A percentile compares a stretch with the other conserved stretches of the same genome.
phyloP scores from a whole-genome alignment of 176 grass and related monocot species.

The Leersia perrieri region DNA sequence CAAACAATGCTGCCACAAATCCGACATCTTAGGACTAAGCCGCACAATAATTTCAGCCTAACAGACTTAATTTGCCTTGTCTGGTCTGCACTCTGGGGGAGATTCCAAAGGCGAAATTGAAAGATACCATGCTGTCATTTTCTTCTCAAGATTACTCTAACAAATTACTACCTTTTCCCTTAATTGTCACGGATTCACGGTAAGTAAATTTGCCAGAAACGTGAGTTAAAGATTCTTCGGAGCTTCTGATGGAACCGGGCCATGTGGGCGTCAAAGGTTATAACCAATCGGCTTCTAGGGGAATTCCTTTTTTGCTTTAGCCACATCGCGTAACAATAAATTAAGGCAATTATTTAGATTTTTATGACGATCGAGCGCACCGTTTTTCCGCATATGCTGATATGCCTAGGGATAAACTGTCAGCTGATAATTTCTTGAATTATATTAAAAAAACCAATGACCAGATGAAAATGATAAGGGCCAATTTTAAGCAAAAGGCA shows the following conservation, averaged over 20 bases:
- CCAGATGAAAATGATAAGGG: not conserved
- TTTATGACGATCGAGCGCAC: not conserved
- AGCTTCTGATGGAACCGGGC: constrained; percentile 21
- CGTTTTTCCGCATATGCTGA: constrained; percentile 24
- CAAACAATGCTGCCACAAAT: too few relatives aligned
- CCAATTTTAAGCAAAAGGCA: not conserved
- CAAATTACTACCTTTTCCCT: not conserved
- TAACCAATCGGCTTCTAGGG: not conserved
- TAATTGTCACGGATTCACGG: not conserved
- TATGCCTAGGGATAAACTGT: constrained; percentile 31
- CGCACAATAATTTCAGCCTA: not conserved
- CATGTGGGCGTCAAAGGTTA: not conserved
- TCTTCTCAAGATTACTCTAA: not conserved
- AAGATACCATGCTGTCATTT: constrained; percentile 13
- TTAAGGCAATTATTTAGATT: not conserved
- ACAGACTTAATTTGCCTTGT: not conserved
- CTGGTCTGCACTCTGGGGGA: not conserved
- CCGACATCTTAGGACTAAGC: too few relatives aligned
- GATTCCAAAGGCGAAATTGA: constrained; percentile 9
- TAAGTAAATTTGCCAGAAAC: constrained; percentile 2
- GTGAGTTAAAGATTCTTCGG: constrained; percentile 14
- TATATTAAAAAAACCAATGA: not conserved
- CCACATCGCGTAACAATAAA: not conserved
- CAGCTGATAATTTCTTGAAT: not conserved
- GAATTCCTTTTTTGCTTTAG: constrained; percentile 20